Evolutionary conservation across 495 filamentous ascomycete species (phyloP).

Genomic region (Penicillium paxilli): DNA sequence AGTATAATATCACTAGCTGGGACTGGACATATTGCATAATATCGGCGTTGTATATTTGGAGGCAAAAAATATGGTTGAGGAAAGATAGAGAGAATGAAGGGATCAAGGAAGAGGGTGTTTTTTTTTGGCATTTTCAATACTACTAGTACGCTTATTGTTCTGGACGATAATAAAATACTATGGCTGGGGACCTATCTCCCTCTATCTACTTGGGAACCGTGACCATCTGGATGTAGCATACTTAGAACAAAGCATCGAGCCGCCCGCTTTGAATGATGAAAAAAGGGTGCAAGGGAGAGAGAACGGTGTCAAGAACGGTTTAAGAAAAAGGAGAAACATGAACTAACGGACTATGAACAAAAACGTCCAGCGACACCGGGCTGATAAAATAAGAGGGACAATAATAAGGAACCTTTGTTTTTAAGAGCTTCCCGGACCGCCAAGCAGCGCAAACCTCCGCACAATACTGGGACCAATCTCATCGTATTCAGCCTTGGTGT

Average conservation of each 20-base stretch:
- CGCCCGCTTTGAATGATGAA: slow-evolving; percentile 17
- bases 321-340: slow-evolving; percentile 19
- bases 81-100: background rate
- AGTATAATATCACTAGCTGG: background rate
- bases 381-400: slow-evolving; percentile 22
- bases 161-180: slow-evolving; percentile 14
- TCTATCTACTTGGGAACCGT: slow-evolving; percentile 23
- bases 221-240: slow-evolving; percentile 10
- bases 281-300: slow-evolving; percentile 6
- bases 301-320: slow-evolving; percentile 1
- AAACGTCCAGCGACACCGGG: slow-evolving; percentile 26
- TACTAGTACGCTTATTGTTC: too few species aligned
- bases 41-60: background rate
- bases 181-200: slow-evolving; percentile 2
- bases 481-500: slow-evolving; percentile 95
- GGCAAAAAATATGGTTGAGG: background rate
- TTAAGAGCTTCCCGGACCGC: slow-evolving; percentile 76
- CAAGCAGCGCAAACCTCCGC: slow-evolving; percentile 88
- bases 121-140: slow-evolving; percentile 15
- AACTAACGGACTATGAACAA: slow-evolving; percentile 38
- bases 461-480: slow-evolving; percentile 95
- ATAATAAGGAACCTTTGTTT: slow-evolving; percentile 11
- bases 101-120: background rate
- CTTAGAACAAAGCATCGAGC: slow-evolving; percentile 19
- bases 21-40: background rate